Evolutionary conservation across 1,284 basidiomycete genomes (phyloP).

Genomic region (Naganishia albida): DNA sequence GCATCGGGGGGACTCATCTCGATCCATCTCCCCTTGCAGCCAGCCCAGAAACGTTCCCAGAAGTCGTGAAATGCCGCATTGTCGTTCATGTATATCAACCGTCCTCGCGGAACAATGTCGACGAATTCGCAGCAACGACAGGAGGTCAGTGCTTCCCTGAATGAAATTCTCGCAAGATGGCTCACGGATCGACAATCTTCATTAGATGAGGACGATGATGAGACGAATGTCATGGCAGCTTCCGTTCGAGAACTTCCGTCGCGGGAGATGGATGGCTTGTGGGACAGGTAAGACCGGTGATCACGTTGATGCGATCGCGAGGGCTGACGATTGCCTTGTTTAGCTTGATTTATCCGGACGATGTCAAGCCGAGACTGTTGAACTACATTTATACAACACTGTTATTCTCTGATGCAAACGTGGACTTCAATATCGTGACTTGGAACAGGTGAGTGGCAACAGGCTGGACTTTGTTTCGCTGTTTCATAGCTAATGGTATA

Average conservation of each 20-base stretch:
- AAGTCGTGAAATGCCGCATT: conserved; percentile 54
- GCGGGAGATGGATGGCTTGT: conserved; percentile 79
- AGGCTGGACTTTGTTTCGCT: neutral
- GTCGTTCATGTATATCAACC: conserved; percentile 87
- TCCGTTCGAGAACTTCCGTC: conserved; percentile 83
- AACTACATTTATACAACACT: conserved; percentile 94
- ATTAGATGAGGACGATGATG: conserved; percentile 62
- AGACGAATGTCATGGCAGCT: conserved; percentile 78
- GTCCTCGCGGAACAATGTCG: conserved; percentile 66
- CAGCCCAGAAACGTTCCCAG: conserved; percentile 32
- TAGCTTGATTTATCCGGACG: conserved; percentile 83
- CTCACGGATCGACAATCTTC: neutral
- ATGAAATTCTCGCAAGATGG: neutral
- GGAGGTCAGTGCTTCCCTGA: conserved; percentile 48
- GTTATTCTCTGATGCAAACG: conserved; percentile 79
- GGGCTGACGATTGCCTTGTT: neutral
- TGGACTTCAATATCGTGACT: conserved; percentile 88
- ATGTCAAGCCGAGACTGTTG: conserved; percentile 83
- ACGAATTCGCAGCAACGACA: conserved; percentile 69
- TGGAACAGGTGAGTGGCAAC: conserved; percentile 72
- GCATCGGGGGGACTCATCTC: conserved; percentile 6
- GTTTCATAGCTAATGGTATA: neutral
- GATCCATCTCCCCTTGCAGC: conserved; percentile 54
- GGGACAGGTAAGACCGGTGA: conserved; percentile 59
- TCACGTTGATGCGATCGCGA: neutral